Evolutionary conservation across 192 early-diverging fungal genomes (phyloP).

Genomic region (Diversispora epigaea): DNA sequence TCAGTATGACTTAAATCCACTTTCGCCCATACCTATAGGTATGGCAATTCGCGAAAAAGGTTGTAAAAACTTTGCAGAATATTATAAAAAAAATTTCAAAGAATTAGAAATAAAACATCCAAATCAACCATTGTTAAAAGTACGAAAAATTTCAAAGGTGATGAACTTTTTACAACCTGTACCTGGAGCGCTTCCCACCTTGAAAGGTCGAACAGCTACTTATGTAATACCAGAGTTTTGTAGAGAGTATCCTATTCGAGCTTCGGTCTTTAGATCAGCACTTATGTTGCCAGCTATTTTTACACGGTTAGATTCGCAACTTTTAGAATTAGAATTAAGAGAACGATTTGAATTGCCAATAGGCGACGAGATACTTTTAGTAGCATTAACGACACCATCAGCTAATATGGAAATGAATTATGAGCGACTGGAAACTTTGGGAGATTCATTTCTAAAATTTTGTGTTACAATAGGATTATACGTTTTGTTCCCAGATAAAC

Average conservation of each 20-base stretch:
- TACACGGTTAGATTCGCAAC: constrained; percentile 55
- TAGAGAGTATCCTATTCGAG: constrained; percentile 35
- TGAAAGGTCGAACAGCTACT: constrained; percentile 33
- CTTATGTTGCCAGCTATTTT: constrained; percentile 65
- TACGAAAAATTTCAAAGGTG: constrained; percentile 41
- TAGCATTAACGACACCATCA: constrained; percentile 74
- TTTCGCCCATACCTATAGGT: constrained; percentile 28
- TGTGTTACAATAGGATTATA: constrained; percentile 72
- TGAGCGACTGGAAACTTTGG: constrained; percentile 86
- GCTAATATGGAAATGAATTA: constrained; percentile 71
- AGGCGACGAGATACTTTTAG: constrained; percentile 47
- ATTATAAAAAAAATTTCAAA: constrained; percentile 40
- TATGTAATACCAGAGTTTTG: constrained; percentile 46
- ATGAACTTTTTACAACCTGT: constrained; percentile 48
- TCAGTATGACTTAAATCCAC: constrained; percentile 37
- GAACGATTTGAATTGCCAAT: constrained; percentile 43
- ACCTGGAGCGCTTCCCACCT: constrained; percentile 19
- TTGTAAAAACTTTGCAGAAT: constrained; percentile 42
- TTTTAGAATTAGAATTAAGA: constrained; percentile 51
- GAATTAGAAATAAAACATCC: constrained; percentile 1
- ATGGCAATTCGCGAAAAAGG: constrained; percentile 34
- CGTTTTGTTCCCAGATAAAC: constrained; percentile 65
- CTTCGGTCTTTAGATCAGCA: constrained; percentile 44
- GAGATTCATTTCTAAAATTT: constrained; percentile 88
- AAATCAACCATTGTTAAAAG: constrained; percentile 44